These are phyloP conservation scores for Leccinum subrobustum DNA, from an alignment of 1,284 basidiomycete genomes.

Conservation along the genomic window DNA sequence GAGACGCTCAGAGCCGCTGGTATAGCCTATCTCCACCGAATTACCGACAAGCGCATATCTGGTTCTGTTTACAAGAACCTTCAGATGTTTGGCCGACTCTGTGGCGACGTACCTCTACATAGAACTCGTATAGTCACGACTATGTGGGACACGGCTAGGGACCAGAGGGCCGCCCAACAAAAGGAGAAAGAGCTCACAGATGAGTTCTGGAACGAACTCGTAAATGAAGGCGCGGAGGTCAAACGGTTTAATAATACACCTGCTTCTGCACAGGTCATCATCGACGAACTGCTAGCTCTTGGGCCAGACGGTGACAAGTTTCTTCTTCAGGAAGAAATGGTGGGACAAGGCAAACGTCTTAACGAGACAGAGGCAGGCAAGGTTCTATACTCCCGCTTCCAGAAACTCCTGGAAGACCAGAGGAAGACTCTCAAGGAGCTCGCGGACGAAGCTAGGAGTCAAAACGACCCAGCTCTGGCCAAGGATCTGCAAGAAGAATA, in stretches of 20 bases:
- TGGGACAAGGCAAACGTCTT: background rate
- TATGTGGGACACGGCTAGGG: background rate
- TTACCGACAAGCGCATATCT: constrained; percentile 17
- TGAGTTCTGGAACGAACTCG: background rate
- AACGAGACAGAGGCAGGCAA: background rate
- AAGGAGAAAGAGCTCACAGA: background rate
- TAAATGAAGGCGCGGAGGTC: background rate
- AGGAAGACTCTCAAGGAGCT: background rate
- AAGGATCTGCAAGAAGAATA: background rate
- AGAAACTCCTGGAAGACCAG: background rate
- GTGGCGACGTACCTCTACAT: background rate
- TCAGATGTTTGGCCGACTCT: constrained; percentile 3
- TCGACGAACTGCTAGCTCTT: background rate
- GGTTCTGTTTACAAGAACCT: too few species aligned
- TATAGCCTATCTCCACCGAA: constrained; percentile 33
- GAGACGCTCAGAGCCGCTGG: too few species aligned
- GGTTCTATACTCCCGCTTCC: background rate
- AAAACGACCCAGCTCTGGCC: background rate
- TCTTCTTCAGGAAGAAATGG: background rate
- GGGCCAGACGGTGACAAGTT: background rate
- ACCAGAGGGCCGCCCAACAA: background rate
- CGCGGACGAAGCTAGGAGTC: background rate
- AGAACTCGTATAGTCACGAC: background rate
- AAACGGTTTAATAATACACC: background rate
- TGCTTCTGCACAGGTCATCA: background rate